Evolutionary conservation across 1,284 basidiomycete species (phyloP).

Genomic region (Coniferiporia sulphurascens): DNA sequence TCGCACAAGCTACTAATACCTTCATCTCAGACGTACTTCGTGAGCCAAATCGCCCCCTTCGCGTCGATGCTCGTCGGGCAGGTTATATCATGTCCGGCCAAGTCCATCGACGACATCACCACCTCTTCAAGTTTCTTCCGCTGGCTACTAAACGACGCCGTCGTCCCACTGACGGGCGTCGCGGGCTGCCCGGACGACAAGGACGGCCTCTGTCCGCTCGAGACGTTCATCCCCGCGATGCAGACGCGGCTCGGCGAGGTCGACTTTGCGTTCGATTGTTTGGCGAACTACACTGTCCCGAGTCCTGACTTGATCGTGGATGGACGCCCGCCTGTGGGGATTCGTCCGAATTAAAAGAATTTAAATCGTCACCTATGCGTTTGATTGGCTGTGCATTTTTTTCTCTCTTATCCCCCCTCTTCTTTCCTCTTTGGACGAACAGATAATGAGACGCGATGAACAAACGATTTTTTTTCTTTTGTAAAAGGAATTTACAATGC

Average conservation of each 20-base stretch:
- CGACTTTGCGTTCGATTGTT: slow-evolving; percentile 39
- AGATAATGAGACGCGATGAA: no score
- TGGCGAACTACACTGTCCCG: slow-evolving; percentile 39
- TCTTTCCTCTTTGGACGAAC: neutral
- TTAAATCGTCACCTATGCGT: no score
- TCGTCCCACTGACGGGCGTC: slow-evolving; percentile 58
- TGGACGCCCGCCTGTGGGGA: slow-evolving; percentile 31
- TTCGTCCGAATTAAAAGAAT: neutral
- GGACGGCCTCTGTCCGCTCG: slow-evolving; percentile 54
- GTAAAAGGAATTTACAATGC: no score
- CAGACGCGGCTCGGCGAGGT: slow-evolving; percentile 42
- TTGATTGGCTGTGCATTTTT: neutral
- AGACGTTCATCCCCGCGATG: slow-evolving; percentile 46
- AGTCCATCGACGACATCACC: slow-evolving; percentile 24
- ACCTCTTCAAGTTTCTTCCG: slow-evolving; percentile 37
- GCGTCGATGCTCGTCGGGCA: slow-evolving; percentile 55
- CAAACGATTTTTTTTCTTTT: no score
- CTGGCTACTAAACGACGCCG: slow-evolving; percentile 52
- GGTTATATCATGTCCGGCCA: slow-evolving; percentile 47
- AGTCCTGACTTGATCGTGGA: slow-evolving; percentile 36
- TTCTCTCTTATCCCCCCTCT: neutral
- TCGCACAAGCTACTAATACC: neutral
- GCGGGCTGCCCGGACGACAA: slow-evolving; percentile 44
- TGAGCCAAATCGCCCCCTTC: slow-evolving; percentile 48
- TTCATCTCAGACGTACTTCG: slow-evolving; percentile 37